Percentiles rank a stretch among this genome's conserved stretches.
Evolutionary conservation across 2,329 filamentous ascomycete genomes (phyloP).

Genomic region (Fusarium sp.): DNA sequence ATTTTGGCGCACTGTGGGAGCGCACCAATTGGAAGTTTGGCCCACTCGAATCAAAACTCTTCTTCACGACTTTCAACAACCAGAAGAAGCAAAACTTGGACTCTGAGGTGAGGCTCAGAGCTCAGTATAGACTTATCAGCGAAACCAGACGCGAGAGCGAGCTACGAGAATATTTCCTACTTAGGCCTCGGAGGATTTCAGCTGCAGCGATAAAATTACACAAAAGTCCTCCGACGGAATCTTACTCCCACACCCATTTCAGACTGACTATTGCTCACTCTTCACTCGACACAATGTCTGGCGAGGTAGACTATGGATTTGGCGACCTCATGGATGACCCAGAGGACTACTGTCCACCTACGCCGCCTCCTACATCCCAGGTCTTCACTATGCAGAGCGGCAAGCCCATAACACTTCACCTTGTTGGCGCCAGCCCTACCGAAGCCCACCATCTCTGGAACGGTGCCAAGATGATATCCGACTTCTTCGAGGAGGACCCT

Average conservation of each 20-base stretch:
- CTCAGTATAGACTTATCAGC: not conserved
- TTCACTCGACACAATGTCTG: slow-evolving; percentile 42
- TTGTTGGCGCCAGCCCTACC: slow-evolving; percentile 88
- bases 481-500: slow-evolving; percentile 80
- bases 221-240: not conserved
- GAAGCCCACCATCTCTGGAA: slow-evolving; percentile 96
- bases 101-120: not conserved
- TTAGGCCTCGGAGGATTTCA: not conserved
- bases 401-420: slow-evolving; percentile 72
- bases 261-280: not conserved
- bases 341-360: slow-evolving; percentile 80
- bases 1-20: slow-evolving; percentile 43
- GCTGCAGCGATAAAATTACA: not conserved
- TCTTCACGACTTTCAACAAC: slow-evolving; percentile 34
- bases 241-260: slow-evolving; percentile 7
- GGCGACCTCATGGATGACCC: slow-evolving; percentile 81
- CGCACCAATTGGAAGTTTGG: slow-evolving; percentile 34
- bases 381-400: slow-evolving; percentile 77
- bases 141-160: not conserved
- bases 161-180: not conserved
- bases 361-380: slow-evolving; percentile 78
- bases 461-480: slow-evolving; percentile 79
- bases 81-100: slow-evolving; percentile 8
- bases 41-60: slow-evolving; percentile 46
- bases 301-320: slow-evolving; percentile 51